Evolutionary conservation across 768 basidiomycete genomes (phyloP).

Genomic region (Suillus subalutaceus): DNA sequence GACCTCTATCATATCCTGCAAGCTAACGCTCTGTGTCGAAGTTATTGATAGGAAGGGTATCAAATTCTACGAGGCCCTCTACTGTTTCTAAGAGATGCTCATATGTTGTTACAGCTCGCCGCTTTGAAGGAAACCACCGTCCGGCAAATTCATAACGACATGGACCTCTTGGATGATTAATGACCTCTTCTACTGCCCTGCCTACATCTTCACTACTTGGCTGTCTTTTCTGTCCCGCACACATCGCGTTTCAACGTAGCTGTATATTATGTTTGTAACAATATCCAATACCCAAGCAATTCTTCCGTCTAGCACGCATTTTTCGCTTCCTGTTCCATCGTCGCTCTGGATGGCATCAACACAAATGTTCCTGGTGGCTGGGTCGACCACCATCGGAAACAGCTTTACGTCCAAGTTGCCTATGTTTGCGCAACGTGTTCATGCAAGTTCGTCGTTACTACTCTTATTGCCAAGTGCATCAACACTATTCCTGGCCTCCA

Average conservation of each 20-base stretch:
- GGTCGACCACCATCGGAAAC: conserved; percentile 77
- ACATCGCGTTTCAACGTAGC: background rate
- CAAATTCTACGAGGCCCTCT: conserved; percentile 14
- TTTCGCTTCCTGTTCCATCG: conserved; percentile 69
- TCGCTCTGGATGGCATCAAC: conserved; percentile 70
- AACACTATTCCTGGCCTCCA: conserved; percentile 61
- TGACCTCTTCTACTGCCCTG: background rate
- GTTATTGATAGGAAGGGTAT: conserved; percentile 80
- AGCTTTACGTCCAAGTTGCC: conserved; percentile 76
- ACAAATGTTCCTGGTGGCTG: conserved; percentile 60
- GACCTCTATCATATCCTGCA: no score
- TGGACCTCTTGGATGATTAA: conserved; percentile 55
- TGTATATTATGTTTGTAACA: conserved; percentile 25
- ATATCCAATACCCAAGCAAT: conserved; percentile 28
- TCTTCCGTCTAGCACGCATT: conserved; percentile 37
- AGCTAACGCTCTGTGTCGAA: conserved; percentile 28
- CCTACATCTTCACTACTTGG: background rate
- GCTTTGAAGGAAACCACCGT: conserved; percentile 68
- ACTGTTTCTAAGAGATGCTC: conserved; percentile 14
- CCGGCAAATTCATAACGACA: conserved; percentile 75
- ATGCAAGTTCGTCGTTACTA: conserved; percentile 66
- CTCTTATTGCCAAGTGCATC: conserved; percentile 56
- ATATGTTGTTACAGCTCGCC: conserved; percentile 58
- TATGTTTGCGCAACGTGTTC: conserved; percentile 59
- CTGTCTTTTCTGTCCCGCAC: background rate